A percentile compares a stretch with the other conserved stretches of the same genome.
Evolutionary conservation across 176 grass and related monocot species (phyloP).

Genomic region (Carex scoparia): DNA sequence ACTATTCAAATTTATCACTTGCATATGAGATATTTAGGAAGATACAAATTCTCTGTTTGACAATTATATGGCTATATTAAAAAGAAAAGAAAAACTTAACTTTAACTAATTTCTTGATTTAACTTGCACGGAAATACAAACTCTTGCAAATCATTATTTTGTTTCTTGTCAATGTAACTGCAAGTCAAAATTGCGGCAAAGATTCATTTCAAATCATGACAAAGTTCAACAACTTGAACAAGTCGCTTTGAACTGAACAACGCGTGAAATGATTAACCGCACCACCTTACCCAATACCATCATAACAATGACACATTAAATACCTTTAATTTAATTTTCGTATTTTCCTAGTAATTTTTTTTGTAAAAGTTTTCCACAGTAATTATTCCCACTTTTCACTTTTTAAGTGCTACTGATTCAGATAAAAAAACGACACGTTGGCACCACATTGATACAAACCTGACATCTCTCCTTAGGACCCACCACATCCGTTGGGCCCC

Average conservation of each 20-base stretch:
- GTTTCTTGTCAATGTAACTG: neutral
- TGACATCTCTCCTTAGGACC: neutral
- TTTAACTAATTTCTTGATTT: too few relatives aligned
- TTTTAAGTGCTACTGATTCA: neutral
- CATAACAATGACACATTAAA: neutral
- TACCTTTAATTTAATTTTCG: neutral
- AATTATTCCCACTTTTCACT: neutral
- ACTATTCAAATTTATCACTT: too few relatives aligned
- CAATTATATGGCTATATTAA: neutral
- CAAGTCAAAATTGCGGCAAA: neutral
- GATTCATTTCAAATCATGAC: neutral
- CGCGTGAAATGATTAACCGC: neutral
- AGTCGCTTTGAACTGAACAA: neutral
- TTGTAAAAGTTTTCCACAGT: neutral
- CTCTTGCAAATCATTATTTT: too few relatives aligned
- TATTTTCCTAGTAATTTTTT: neutral
- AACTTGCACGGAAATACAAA: too few relatives aligned
- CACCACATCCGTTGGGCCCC: neutral
- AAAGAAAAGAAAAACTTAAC: too few relatives aligned
- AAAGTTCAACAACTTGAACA: neutral
- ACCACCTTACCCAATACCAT: neutral
- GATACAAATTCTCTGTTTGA: too few relatives aligned
- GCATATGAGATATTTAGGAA: too few relatives aligned
- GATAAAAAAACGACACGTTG: neutral
- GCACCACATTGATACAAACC: neutral